phyloP scores from a whole-genome alignment of 2,329 filamentous ascomycete species.

The Trematosphaeria pertusa region DNA sequence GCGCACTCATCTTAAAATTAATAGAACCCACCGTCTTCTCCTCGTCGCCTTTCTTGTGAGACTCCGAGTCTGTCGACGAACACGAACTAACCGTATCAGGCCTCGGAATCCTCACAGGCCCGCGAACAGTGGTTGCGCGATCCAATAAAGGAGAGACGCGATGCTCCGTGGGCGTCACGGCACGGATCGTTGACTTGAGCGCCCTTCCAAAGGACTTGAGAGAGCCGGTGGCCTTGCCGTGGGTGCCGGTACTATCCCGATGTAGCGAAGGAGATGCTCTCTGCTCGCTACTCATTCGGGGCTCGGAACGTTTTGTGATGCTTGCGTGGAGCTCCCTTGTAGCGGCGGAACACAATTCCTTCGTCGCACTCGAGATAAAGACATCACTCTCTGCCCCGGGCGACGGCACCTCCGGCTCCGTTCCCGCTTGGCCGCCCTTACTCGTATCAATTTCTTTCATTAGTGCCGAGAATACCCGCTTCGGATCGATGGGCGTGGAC shows the following conservation, averaged over 20 bases:
- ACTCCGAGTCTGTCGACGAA: conserved; percentile 5
- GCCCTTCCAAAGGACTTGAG: conserved; percentile 35
- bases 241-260: conserved; percentile 18
- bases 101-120: conserved; percentile 14
- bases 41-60: conserved; percentile 3
- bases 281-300: conserved; percentile 19
- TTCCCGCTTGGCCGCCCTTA: conserved; percentile 11
- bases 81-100: conserved; percentile 14
- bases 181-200: conserved; percentile 46
- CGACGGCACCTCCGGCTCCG: conserved; percentile 9
- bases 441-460: conserved; percentile 42
- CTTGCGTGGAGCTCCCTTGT: conserved; percentile 14
- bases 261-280: conserved; percentile 14
- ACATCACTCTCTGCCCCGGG: conserved; percentile 34
- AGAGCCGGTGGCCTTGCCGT: conserved; percentile 35
- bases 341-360: conserved; percentile 23
- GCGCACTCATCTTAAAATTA: conserved; percentile 11
- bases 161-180: conserved; percentile 41
- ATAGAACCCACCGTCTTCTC: not conserved
- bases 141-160: conserved; percentile 15
- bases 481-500: conserved; percentile 37
- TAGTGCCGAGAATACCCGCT: conserved; percentile 44
- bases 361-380: conserved; percentile 31
- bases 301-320: not conserved
- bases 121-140: conserved; percentile 8